phyloP scores from a whole-genome alignment of 345 rosid genomes.

The Erysimum cheiranthoides region DNA sequence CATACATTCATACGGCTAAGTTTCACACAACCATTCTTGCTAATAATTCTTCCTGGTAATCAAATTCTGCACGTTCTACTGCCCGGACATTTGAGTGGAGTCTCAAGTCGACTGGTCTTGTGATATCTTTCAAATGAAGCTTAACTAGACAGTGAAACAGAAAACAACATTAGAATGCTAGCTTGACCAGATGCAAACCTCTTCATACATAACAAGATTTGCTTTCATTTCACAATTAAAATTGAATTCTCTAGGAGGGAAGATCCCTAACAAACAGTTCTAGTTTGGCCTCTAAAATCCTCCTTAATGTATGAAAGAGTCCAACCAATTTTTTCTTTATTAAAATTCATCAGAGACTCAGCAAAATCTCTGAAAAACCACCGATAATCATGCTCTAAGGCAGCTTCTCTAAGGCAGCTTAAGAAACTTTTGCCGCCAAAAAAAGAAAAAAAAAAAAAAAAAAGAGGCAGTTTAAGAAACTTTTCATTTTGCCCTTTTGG shows the following conservation, averaged over 20 bases:
- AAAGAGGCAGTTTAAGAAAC: too few species aligned
- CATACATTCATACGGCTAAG: too few species aligned
- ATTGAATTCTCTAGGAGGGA: not conserved
- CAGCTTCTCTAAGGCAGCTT: too few species aligned
- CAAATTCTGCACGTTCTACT: constrained; percentile 89
- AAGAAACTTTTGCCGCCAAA: too few species aligned
- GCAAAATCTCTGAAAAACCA: too few species aligned
- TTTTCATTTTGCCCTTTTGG: too few species aligned
- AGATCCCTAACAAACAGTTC: constrained; percentile 15
- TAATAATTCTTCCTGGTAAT: constrained; percentile 63
- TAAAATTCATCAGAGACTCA: too few species aligned
- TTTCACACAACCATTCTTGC: too few species aligned
- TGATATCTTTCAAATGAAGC: constrained; percentile 75
- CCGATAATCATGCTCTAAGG: too few species aligned
- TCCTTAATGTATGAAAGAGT: too few species aligned
- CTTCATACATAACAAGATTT: constrained; percentile 49
- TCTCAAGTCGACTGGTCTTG: constrained; percentile 71
- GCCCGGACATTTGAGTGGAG: constrained; percentile 84
- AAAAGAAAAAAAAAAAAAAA: too few species aligned
- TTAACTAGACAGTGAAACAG: constrained; percentile 65
- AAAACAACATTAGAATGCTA: constrained; percentile 24
- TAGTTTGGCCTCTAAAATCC: not conserved
- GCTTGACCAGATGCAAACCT: constrained; percentile 6
- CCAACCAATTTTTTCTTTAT: too few species aligned
- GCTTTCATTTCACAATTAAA: constrained; percentile 9